A percentile compares a stretch with the other conserved stretches of the same genome.
Conservation (phyloP, 345 rosid genomes). For the Eucalyptus erythrocorys region DNA sequence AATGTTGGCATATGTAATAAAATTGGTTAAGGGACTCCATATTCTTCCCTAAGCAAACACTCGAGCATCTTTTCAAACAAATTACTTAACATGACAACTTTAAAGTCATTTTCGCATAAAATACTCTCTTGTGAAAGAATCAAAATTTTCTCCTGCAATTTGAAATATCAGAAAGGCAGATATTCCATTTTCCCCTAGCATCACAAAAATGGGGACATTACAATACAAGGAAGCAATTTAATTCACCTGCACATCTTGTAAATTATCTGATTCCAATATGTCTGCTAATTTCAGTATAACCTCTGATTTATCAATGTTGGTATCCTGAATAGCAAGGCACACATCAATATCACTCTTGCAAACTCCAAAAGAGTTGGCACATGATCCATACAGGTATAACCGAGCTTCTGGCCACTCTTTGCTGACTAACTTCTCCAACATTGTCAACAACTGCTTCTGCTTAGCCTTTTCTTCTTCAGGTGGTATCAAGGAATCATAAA, state of each 20-base stretch:
- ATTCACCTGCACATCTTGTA: constrained; percentile 89
- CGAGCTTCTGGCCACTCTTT: constrained; percentile 90
- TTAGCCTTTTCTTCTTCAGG: constrained; percentile 72
- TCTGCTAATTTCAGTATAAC: constrained; percentile 77
- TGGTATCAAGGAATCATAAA: constrained; percentile 70
- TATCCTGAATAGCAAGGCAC: constrained; percentile 63
- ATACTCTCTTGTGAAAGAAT: not conserved
- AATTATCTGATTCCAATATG: constrained; percentile 66
- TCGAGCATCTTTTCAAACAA: not conserved
- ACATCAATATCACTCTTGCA: constrained; percentile 93
- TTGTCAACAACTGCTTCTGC: constrained; percentile 62
- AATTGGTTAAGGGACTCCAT: not conserved
- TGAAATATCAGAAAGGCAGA: not conserved
- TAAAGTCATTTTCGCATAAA: not conserved
- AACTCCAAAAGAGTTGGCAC: constrained; percentile 93
- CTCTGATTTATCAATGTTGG: constrained; percentile 51
- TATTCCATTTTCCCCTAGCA: not conserved
- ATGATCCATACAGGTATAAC: constrained; percentile 83
- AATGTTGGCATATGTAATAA: not conserved
- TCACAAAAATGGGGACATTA: not conserved
- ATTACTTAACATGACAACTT: not conserved
- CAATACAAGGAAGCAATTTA: not conserved
- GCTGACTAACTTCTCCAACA: constrained; percentile 58
- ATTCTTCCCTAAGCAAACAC: not conserved
- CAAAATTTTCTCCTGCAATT: not conserved